Percentiles rank a stretch among this genome's conserved stretches.
These are phyloP conservation scores for Capronia americana DNA, from an alignment of 2,329 filamentous ascomycete genomes.

Conservation along the genomic window DNA sequence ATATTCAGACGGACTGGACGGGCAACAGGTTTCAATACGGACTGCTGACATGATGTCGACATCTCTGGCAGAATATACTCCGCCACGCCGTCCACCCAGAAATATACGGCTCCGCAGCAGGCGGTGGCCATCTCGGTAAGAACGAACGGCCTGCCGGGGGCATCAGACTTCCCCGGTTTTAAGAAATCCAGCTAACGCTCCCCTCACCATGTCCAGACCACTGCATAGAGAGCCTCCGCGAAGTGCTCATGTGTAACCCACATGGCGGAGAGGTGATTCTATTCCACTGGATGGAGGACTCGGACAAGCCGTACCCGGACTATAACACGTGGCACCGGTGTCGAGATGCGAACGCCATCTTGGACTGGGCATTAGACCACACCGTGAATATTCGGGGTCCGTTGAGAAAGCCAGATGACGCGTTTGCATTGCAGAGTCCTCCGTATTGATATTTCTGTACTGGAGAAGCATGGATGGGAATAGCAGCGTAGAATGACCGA, in stretches of 20 bases:
- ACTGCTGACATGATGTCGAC: too few relatives aligned
- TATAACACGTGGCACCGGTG: slow-evolving; percentile 11
- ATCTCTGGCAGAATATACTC: slow-evolving; percentile 6
- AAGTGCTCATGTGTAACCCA: slow-evolving; percentile 12
- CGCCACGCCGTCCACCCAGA: slow-evolving; percentile 7
- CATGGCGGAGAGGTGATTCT: slow-evolving; percentile 5
- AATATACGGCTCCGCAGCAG: slow-evolving; percentile 3
- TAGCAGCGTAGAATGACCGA: background rate
- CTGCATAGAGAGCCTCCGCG: slow-evolving; percentile 12
- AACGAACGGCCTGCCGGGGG: background rate
- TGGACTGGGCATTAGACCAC: slow-evolving; percentile 8
- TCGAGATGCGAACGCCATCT: slow-evolving; percentile 2
- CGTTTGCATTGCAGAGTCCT: slow-evolving; percentile 4
- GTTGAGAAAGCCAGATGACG: background rate
- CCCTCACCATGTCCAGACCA: background rate
- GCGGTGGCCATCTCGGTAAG: slow-evolving; percentile 8
- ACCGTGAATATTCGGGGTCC: slow-evolving; percentile 3
- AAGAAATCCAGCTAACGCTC: background rate
- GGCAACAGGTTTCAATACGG: too few relatives aligned
- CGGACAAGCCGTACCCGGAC: slow-evolving; percentile 11
- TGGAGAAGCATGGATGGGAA: background rate
- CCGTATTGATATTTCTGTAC: background rate
- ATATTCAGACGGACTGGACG: too few relatives aligned
- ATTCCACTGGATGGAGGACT: slow-evolving; percentile 11
- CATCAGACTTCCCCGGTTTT: background rate